Base-by-base conservation (phyloP, 352 stramenopile species). In the Phytophthora europaea region DNA sequence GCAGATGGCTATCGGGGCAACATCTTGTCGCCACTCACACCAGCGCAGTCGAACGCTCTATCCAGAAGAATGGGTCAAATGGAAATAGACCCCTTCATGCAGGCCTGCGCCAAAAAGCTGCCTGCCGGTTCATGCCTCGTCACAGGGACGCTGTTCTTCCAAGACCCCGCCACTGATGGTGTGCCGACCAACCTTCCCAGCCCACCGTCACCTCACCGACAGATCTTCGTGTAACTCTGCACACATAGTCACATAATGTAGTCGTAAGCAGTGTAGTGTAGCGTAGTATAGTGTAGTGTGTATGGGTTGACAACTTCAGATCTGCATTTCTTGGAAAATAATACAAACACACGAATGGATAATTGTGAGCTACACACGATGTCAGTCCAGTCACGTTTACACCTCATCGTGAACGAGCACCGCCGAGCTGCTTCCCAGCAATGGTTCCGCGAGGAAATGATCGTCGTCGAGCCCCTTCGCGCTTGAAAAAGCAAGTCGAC, bases 381-480 rank as follows among this genome's bases (percentile, higher is more conserved):
- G 40, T 5, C 40, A 20, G 2, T n/a, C 40, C 18, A 20, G 40
- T 48, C 40, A 48, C 45, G 16, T 26, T 76, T 55, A 67, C 13
- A 71, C 67, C 48, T 65, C 50, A 18, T 33, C 20, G 36, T 57
- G 50, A 38, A 67, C 61, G 56, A 72, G 66, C 20, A 61, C 40
- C 36, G 63, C 51, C n/a, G 63, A 73, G 20, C 34, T 38, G 36
- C 56, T 58, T 0, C 73, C 74, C 7, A 94, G 74, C 47, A 92
- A 67, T 7, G 84, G 80, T 52, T 93, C 84, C 5, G 80, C 83
- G 10, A 90, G 70, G 12, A 80, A 81, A 52, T 83, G 28, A 12
- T 76, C 61, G 31, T 62, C 34, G 12, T 78, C 65, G 26, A 67
- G 68, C 16, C 52, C 48, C 15, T 60, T 59, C n/a, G 76, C 75